Percentiles rank a stretch among this genome's conserved stretches.
phyloP scores from a whole-genome alignment of 1,139 yeast genomes.

The Yamadazyma sp. region DNA sequence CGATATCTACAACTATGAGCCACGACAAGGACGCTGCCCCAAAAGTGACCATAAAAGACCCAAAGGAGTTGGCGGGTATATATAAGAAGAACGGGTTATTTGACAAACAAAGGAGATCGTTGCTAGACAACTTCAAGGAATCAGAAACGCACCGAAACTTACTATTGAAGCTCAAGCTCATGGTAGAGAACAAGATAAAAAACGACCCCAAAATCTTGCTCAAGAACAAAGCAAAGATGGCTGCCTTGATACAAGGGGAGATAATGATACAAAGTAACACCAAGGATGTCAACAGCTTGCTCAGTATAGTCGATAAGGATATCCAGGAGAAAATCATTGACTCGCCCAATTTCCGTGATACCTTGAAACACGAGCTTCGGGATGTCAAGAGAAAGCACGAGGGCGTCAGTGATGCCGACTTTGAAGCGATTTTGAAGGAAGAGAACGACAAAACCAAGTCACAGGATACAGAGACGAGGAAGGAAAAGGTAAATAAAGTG shows the following conservation, averaged over 20 bases:
- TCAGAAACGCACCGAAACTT: conserved; percentile 46
- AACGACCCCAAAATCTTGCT: conserved; percentile 50
- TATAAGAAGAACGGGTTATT: conserved; percentile 55
- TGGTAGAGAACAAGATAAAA: conserved; percentile 48
- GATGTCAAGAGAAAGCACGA: conserved; percentile 33
- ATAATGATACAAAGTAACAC: conserved; percentile 28
- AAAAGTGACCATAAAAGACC: conserved; percentile 22
- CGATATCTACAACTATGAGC: too few species aligned
- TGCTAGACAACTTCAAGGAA: conserved; percentile 44
- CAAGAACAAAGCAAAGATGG: conserved; percentile 53
- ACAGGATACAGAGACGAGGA: not conserved
- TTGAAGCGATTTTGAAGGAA: conserved; percentile 23
- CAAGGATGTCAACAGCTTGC: conserved; percentile 16
- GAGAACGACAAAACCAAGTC: conserved; percentile 9
- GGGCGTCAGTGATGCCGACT: conserved; percentile 46
- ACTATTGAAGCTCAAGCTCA: conserved; percentile 38
- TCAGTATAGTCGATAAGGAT: conserved; percentile 47
- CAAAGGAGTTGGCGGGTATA: conserved; percentile 39
- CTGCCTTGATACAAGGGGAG: conserved; percentile 55
- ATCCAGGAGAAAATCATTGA: conserved; percentile 48
- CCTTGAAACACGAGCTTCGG: conserved; percentile 32
- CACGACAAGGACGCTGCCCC: not conserved
- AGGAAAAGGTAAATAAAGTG: conserved; percentile 10
- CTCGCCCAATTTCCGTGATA: conserved; percentile 39
- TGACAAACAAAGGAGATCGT: conserved; percentile 44